Base-by-base conservation (phyloP, 2,329 filamentous ascomycete species). In the Aspergillus sp. region DNA sequence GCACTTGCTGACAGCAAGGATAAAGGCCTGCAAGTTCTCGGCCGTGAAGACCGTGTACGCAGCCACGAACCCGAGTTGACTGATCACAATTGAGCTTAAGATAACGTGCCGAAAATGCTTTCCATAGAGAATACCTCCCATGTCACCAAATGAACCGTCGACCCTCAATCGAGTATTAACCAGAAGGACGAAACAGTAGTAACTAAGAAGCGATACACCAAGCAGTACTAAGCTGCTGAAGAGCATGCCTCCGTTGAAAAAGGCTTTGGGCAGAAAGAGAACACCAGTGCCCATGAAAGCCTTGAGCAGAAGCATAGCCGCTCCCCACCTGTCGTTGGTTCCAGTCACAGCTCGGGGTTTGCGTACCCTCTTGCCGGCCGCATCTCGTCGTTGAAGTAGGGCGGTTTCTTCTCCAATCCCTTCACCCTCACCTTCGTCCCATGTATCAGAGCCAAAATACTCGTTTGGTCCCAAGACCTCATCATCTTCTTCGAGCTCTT, bases 221-320 rank as follows among this genome's bases (percentile, higher is more conserved):
- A 98, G 75, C n/a, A 98, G 80, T 13, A 98, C 86, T 45, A 94
- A 55, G 63, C 94, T 95, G 60, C 90, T 95, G 70, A 98, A 98
- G 13, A 95, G 73, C 90, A 98, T 97, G 49, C 93, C 93, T 46
- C 93, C 93, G 61, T 95, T 98, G 54, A 96, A 79, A 64, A 93
- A 98, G 4, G 93, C 91, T 43, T 90, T 84, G 0, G 91, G 91
- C 30, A 97, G 74, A 73, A 97, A 97, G 13, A 97, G 76, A 7
- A 97, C 91, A 48, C 91, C 91, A 0, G 93, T 98, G 17, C 94
- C 93, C 43, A 98, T 93, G 64, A 98, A 98, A 0, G 91, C 97
- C 74, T 98, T 98, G 56, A 98, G 82, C 38, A 98, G 76, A 46
- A 98, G 78, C 57, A 96, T 70, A 9, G 87, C 84, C 7, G 93